Base-by-base conservation (phyloP, 176 grass and related monocot species). In the Aegilops tauschii region DNA sequence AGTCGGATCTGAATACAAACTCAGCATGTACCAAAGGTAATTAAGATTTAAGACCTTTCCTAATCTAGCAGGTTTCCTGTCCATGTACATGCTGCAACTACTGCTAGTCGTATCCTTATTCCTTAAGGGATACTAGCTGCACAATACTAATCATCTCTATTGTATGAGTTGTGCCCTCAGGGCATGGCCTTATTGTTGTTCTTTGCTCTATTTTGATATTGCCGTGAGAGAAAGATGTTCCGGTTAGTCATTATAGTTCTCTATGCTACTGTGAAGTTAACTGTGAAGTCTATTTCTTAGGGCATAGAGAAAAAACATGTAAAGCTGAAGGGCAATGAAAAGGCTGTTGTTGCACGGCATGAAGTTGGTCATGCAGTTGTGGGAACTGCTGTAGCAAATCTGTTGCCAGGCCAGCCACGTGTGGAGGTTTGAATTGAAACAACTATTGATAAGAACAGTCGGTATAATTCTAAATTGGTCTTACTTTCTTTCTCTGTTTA, bases 241-340 rank as follows among this genome's bases (percentile, higher is more conserved):
- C 23, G 63, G 44, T 30, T 65, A 64, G 39, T 56, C 31, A 66
- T 86, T 58, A 18, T 74, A 78, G 9, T 73, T 65, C 39, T 82
- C 34, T 20, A 65, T 10, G 31, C 54, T 70, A 36, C 71, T 82
- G 23, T 81, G 54, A 92, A 64, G 20, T 66, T 92, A 59, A 92
- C 66, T 37, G 73, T 81, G 64, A 54, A 88, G 16, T 54, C 61
- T 70, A 44, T 65, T 17, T 80, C 58, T 89, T 86, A 97, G 97
- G 97, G 97, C 39, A 99, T 99, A 94, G 97, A 99, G 90, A 99
- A 99, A 85, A 97, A 99, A 40, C 97, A 97, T 93, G 92, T 92
- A 83, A 97, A 94, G 50, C 83, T 99, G 65, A 93, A 93, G 85
- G 97, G 97, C 81, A 88, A 73, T 88, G 97, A 99, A 85, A 99